Evolutionary conservation across 768 basidiomycete genomes (phyloP).

Genomic region (Stropharia rugosoannulata): DNA sequence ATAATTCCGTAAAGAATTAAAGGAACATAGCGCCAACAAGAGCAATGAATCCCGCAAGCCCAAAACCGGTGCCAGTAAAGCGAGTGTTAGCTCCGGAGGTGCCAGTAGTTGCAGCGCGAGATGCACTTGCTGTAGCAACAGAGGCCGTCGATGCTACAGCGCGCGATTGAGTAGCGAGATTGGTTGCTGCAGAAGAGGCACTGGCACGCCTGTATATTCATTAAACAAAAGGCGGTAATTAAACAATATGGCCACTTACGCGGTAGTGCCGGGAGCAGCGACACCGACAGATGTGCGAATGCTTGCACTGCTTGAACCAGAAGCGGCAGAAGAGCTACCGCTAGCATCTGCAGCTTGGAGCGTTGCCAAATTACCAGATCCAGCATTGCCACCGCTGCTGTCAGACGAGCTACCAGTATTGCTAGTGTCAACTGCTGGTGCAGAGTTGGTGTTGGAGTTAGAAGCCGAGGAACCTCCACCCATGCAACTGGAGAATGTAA

Average conservation of each 20-base stretch:
- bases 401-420: not conserved
- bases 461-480: not conserved
- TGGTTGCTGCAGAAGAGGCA: constrained; percentile 5
- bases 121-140: constrained; percentile 1
- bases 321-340: not conserved
- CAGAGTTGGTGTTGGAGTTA: no score
- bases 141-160: constrained; percentile 2
- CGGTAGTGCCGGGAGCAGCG: constrained; percentile 1
- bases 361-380: constrained; percentile 3
- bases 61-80: constrained; percentile 12
- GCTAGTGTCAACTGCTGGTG: not conserved
- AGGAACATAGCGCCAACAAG: constrained; percentile 22
- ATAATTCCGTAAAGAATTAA: not conserved
- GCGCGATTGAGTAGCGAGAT: constrained; percentile 7
- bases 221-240: not conserved
- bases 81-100: constrained; percentile 16
- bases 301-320: not conserved
- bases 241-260: not conserved
- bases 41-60: constrained; percentile 17
- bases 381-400: not conserved
- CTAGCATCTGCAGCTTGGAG: constrained; percentile 6
- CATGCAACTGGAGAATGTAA: constrained; percentile 7
- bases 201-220: constrained; percentile 1
- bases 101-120: constrained; percentile 11
- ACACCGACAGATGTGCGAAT: not conserved